These are phyloP conservation scores for Backusella liffmaniae DNA, from an alignment of 192 early-diverging fungal genomes.

Conservation along the genomic window DNA sequence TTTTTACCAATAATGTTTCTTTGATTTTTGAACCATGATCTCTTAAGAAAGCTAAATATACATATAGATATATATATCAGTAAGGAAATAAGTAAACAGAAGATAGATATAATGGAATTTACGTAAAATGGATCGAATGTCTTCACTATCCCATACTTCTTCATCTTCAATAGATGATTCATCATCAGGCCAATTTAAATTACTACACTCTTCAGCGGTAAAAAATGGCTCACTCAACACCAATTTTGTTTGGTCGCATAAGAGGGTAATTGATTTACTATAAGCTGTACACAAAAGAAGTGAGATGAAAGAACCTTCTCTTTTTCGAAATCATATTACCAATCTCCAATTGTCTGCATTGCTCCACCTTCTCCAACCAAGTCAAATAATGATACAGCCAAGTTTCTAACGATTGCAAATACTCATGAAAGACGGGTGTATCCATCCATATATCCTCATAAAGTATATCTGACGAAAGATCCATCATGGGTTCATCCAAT, in stretches of 20 bases:
- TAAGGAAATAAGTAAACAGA: not conserved
- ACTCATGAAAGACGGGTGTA: constrained; percentile 12
- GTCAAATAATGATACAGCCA: constrained; percentile 10
- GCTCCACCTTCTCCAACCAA: constrained; percentile 21
- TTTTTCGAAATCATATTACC: not conserved
- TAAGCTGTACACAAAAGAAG: not conserved
- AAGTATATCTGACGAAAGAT: constrained; percentile 9
- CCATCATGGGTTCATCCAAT: constrained; percentile 5
- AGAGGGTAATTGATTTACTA: constrained; percentile 3
- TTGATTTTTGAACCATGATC: constrained; percentile 15
- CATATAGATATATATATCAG: not conserved
- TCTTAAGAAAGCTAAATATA: constrained; percentile 3
- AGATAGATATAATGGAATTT: not conserved
- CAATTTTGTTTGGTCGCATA: not conserved
- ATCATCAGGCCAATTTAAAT: constrained; percentile 8
- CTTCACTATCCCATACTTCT: constrained; percentile 10
- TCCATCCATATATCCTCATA: constrained; percentile 22
- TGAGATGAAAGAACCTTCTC: not conserved
- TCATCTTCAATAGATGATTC: not conserved
- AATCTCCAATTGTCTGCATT: constrained; percentile 20
- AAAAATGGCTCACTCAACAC: constrained; percentile 8
- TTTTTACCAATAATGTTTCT: constrained; percentile 1
- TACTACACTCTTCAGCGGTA: constrained; percentile 8
- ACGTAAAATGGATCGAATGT: constrained; percentile 10
- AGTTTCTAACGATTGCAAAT: constrained; percentile 10